Base-by-base conservation (phyloP, 495 filamentous ascomycete genomes). In the Lasiosphaeria ovina region DNA sequence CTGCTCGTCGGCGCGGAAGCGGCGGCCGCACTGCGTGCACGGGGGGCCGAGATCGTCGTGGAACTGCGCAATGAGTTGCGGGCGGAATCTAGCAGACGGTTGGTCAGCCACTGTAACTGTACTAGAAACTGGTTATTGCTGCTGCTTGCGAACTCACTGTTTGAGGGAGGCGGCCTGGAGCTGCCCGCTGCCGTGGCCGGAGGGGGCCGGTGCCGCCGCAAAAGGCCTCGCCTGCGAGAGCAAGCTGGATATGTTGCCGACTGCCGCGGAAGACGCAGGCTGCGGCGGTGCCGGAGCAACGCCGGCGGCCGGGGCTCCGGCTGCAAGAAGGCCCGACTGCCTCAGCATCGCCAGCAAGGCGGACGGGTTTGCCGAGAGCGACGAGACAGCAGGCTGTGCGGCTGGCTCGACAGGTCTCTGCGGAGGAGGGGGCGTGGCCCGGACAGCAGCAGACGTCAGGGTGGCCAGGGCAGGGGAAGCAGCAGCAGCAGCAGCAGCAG, bases 11-110 rank as follows among this genome's bases (percentile, higher is more conserved):
- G 84, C 79, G 36, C 79, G 78, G 69, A 98, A 98, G 4, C 94
- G 87, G 38, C 91, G 86, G 53, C 93, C 94, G 76, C 94, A 98
- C 42, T 93, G 93, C 32, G 85, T 88, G 71, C 94, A 98, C 61
- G 90, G 86, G 59, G 92, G 89, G 5, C 93, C 89, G 42, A 87
- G 81, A 40, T 86, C 79, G 60, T 91, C 90, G 71, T 94, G 92
- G 6, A 97, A 81, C 38, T 78, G 79, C 42, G 84, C 76, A 12
- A 95, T 78, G 31, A 97, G 76, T 64, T 90, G 77, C 14, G 85
- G 85, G 49, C 90, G 90, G 66, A 87, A 89, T 66, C 89, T 94
- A 62, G 62, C 16, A 11, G 36, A 36, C 58, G 11, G 34, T 53
- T 53, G 24, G 59, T 70, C 64, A 63, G 68, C 31, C 4, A 49